These are phyloP conservation scores for Lodderomyces orthopsilosis DNA, from an alignment of 1,139 yeast species.

Conservation along the genomic window DNA sequence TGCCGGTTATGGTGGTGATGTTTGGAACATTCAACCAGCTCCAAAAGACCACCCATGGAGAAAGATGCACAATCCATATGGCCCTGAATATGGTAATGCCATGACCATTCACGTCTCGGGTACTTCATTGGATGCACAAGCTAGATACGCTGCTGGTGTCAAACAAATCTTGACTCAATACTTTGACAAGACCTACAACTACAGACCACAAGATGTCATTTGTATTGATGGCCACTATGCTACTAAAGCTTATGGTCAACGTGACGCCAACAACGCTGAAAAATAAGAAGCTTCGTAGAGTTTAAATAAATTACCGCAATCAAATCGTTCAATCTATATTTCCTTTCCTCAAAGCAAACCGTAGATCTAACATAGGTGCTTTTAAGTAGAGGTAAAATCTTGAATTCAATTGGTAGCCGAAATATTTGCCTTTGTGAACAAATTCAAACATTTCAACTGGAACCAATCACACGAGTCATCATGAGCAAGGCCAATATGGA, in stretches of 20 bases:
- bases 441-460: no score
- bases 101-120: slow-evolving; percentile 87
- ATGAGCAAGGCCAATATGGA: neutral
- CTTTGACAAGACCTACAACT: slow-evolving; percentile 60
- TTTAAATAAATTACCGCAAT: neutral
- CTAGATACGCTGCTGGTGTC: slow-evolving; percentile 68
- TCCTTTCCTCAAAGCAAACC: neutral
- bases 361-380: no score
- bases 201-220: slow-evolving; percentile 72
- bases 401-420: no score
- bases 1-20: slow-evolving; percentile 79
- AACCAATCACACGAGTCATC: no score
- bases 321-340: no score
- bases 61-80: slow-evolving; percentile 58
- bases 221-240: slow-evolving; percentile 71
- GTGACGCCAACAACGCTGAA: neutral
- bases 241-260: slow-evolving; percentile 52
- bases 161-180: slow-evolving; percentile 61
- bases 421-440: no score
- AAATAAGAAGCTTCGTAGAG: neutral
- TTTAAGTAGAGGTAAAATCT: neutral
- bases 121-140: slow-evolving; percentile 77
- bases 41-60: slow-evolving; percentile 79
- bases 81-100: slow-evolving; percentile 64
- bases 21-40: slow-evolving; percentile 81